A percentile compares a stretch with the other conserved stretches of the same genome.
phyloP scores from a whole-genome alignment of 1,284 basidiomycete species.

The Ustilago vetiveriae region DNA sequence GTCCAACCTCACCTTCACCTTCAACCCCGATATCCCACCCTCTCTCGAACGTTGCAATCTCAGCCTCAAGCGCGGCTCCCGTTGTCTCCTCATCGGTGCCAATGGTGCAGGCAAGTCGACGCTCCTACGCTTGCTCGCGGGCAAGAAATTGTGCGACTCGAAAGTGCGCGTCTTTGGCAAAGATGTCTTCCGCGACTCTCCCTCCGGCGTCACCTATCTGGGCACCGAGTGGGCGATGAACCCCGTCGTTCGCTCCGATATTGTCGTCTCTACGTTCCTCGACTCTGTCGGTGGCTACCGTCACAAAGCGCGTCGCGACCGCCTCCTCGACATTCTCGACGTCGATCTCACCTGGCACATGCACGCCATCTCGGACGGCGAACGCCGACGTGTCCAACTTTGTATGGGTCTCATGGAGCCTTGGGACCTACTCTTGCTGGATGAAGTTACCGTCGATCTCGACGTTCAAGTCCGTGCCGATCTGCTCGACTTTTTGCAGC shows the following conservation, averaged over 20 bases:
- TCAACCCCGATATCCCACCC: constrained; percentile 46
- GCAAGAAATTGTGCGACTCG: constrained; percentile 72
- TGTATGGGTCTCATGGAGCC: constrained; percentile 96
- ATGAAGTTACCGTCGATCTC: constrained; percentile 98
- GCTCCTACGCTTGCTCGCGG: constrained; percentile 89
- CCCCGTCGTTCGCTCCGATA: constrained; percentile 80
- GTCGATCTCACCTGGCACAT: constrained; percentile 81
- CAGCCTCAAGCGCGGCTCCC: constrained; percentile 52
- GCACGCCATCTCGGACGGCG: constrained; percentile 94
- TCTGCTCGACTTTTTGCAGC: constrained; percentile 84
- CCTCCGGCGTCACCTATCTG: constrained; percentile 75
- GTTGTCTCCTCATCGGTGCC: constrained; percentile 65
- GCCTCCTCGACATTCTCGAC: constrained; percentile 87
- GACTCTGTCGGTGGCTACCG: constrained; percentile 90
- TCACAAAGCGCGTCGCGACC: constrained; percentile 86
- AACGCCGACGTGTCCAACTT: constrained; percentile 90
- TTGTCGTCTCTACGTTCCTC: constrained; percentile 75
- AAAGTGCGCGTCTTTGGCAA: constrained; percentile 61
- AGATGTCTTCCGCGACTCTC: constrained; percentile 63
- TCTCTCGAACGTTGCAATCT: constrained; percentile 60
- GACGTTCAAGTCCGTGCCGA: constrained; percentile 95
- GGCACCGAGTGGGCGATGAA: constrained; percentile 87
- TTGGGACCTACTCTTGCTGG: constrained; percentile 91
- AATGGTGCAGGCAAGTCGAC: constrained; percentile 90
- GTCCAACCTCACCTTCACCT: constrained; percentile 57